Evolutionary conservation across 345 rosid genomes (phyloP), one percentile per base, ranked within the genome.

Genomic region (Eucalyptus viminalis): DNA sequence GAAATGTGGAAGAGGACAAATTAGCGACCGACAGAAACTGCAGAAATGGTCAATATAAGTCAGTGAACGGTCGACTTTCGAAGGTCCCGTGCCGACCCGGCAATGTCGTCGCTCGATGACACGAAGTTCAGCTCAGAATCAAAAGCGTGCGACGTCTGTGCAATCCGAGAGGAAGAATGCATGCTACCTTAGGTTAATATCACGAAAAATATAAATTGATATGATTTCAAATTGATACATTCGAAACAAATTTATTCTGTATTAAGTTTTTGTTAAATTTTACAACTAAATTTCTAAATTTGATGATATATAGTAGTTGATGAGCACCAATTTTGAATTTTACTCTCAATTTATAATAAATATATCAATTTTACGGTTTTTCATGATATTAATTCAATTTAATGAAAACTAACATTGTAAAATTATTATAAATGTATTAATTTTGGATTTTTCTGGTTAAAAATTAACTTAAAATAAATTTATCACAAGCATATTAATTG

Each of bases 61-160:
- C 89, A 88, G 90, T 87, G 90, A 90, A 40, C 16, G 88, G 94
- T 93, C 93, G 87, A 86, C 40, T 87, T 91, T 14, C 83, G 11
- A 45, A 14, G 86, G 4, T 31, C 83, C 83, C 47, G 29, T 40
- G 86, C 31, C 40, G 89, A 88, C 69, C 86, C 81, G 7, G 34
- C 24, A 0, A 7, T 34, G 90, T 43, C 49, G 90, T 29, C 93
- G 87, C 88, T 87, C 50, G 81, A 11, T 8, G 81, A 72, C 81
- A 72, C 7, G 81, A 27, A 4, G 45, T 37, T 72, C 45, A 6
- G 83, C 47, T 37, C 25, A 21, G 45, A 43, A 76, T 21, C 27
- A 43, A 25, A 37, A 76, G 83, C 15, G 83, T 37, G 47, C 47
- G 2, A 22, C 83, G 83, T 11, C 27, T 0, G 27, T 11, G 47